phyloP scores from a whole-genome alignment of 495 filamentous ascomycete genomes.

The Annulohypoxylon moriforme region DNA sequence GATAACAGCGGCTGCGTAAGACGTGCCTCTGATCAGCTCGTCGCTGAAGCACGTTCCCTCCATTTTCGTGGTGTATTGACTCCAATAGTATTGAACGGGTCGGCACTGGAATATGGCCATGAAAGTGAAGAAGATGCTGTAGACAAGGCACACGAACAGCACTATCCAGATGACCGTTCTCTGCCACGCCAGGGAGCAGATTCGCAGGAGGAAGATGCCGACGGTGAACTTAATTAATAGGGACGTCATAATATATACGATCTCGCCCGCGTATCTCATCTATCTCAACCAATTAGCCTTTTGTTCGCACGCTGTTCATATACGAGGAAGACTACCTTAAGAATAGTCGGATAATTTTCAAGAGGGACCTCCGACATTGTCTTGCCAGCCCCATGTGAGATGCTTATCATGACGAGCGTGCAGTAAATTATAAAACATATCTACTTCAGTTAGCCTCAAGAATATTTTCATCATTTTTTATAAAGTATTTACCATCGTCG shows the following conservation, averaged over 20 bases:
- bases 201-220: constrained; percentile 55
- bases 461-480: background rate
- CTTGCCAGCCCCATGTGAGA: constrained; percentile 36
- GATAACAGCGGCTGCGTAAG: constrained; percentile 48
- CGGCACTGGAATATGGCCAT: constrained; percentile 54
- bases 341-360: constrained; percentile 33
- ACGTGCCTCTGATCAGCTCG: constrained; percentile 32
- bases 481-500: constrained; percentile 33
- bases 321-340: constrained; percentile 40
- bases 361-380: constrained; percentile 23
- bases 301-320: background rate
- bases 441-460: constrained; percentile 26
- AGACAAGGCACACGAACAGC: constrained; percentile 47
- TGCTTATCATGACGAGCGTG: constrained; percentile 22
- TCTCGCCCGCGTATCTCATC: constrained; percentile 39
- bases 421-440: constrained; percentile 32
- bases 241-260: constrained; percentile 53
- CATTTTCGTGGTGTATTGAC: constrained; percentile 24
- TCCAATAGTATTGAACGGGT: constrained; percentile 47
- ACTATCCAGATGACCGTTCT: constrained; percentile 47
- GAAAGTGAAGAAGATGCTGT: constrained; percentile 51
- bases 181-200: constrained; percentile 48
- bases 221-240: constrained; percentile 53
- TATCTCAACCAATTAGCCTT: background rate
- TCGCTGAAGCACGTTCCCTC: constrained; percentile 37